Base-by-base conservation (phyloP, 176 grass and related monocot species). In the maize (Zea mays) region DNA sequence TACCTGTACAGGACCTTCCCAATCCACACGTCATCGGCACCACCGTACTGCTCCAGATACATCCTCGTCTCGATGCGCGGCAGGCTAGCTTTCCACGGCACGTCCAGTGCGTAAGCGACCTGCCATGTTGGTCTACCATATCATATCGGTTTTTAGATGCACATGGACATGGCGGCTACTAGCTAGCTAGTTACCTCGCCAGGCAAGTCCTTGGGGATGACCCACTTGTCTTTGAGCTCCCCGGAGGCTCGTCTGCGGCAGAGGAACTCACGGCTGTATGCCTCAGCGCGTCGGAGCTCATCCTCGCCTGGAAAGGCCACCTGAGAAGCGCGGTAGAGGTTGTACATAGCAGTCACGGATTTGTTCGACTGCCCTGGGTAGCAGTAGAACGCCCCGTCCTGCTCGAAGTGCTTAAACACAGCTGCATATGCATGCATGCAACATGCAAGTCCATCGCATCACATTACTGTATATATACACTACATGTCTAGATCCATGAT, bases 171-270 rank as follows among this genome's bases (percentile, higher is more conserved):
- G 27, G 27, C 27, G 27, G 27, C 27, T 27, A 27, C 27, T 27
- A 27, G 27, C 27, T 27, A 27, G 27, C 27, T 27, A 27, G 27
- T 27, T 27, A 27, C 62, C 81, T 91, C 89, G 36, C 85, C 89
- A 0, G 89, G 71, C 44, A 91, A 66, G 65, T 82, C 81, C 71
- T 87, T 91, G 45, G 85, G 43, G 55, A 91, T 85, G 69, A 87
- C 52, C 89, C 89, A 91, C 44, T 91, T 91, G 70, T 91, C 89
- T 10, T 11, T 45, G 21, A 91, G 20, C 12, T 82, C 60, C 4
- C n/a, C n/a, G 10, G 46, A 84, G 14, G 57, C 40, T 81, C 71
- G 72, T 60, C 83, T 87, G 3, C 85, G 49, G 14, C 43, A 11
- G 11, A 91, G 34, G n/a, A 85, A 91, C 1, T 5, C 17, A 19